phyloP scores from a whole-genome alignment of 768 basidiomycete genomes.

The Epithele typhae region DNA sequence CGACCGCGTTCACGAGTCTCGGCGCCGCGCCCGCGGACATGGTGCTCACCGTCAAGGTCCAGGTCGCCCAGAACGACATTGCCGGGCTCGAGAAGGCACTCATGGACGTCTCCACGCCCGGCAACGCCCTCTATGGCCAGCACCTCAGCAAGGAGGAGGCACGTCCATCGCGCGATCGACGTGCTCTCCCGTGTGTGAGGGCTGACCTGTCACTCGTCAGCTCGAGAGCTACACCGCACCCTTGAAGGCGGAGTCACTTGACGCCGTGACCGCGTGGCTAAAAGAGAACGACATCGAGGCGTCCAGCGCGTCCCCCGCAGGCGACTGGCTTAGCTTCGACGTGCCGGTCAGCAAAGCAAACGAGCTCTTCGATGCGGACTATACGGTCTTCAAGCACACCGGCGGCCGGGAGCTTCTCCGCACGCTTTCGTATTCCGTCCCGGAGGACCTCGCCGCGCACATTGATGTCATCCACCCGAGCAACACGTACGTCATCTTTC shows the following conservation, averaged over 20 bases:
- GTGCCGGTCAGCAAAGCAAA: slow-evolving; percentile 31
- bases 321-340: slow-evolving; percentile 31
- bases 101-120: slow-evolving; percentile 33
- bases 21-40: slow-evolving; percentile 27
- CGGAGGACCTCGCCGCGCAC: slow-evolving; percentile 24
- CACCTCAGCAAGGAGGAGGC: slow-evolving; percentile 37
- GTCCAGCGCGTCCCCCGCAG: slow-evolving; percentile 20
- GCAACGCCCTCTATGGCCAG: slow-evolving; percentile 32
- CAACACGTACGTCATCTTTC: slow-evolving; percentile 16
- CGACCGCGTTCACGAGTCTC: slow-evolving; percentile 24
- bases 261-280: slow-evolving; percentile 25
- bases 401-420: slow-evolving; percentile 25
- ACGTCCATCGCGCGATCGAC: neutral
- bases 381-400: slow-evolving; percentile 28
- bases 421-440: slow-evolving; percentile 35
- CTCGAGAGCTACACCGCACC: slow-evolving; percentile 26
- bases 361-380: slow-evolving; percentile 30
- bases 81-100: slow-evolving; percentile 33
- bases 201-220: neutral
- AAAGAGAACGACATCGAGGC: slow-evolving; percentile 25
- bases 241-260: slow-evolving; percentile 21
- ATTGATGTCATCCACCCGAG: slow-evolving; percentile 32
- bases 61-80: slow-evolving; percentile 31
- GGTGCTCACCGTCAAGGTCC: slow-evolving; percentile 33
- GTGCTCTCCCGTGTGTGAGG: neutral